Conservation (phyloP, 1,139 yeast species). For the Taphrina wiesneri region DNA sequence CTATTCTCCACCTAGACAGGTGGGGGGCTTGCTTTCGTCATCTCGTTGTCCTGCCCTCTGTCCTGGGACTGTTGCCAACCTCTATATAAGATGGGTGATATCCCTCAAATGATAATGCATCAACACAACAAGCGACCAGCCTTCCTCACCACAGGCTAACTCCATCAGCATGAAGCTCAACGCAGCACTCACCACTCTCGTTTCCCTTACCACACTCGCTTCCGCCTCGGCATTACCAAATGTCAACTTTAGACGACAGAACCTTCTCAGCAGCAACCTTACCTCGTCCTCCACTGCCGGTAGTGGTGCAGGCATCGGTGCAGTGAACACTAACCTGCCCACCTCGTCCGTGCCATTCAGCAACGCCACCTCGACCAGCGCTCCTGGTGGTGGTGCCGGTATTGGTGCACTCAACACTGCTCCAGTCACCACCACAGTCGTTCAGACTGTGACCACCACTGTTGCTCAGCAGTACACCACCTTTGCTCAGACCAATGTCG, state of each 20-base stretch:
- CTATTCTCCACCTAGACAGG: not conserved
- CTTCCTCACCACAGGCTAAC: not conserved
- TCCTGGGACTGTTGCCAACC: not conserved
- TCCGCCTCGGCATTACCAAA: constrained; percentile 8
- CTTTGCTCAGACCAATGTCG: not conserved
- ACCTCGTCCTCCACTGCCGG: not conserved
- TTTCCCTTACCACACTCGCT: constrained; percentile 25
- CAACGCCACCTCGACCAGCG: constrained; percentile 7
- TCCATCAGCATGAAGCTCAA: constrained; percentile 25
- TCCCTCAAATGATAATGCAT: not conserved
- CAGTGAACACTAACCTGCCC: not conserved
- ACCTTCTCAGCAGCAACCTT: not conserved
- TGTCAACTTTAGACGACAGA: constrained; percentile 3
- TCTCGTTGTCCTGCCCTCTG: not conserved
- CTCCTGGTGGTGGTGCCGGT: not conserved
- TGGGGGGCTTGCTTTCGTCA: not conserved
- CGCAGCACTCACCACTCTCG: constrained; percentile 29
- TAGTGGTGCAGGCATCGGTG: constrained; percentile 7
- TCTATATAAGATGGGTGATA: not conserved
- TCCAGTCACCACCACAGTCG: constrained; percentile 1
- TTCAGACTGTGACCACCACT: constrained; percentile 20
- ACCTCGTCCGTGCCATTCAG: too few relatives aligned
- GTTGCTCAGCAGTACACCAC: constrained; percentile 29
- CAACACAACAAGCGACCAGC: not conserved
- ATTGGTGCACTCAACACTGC: not conserved